Evolutionary conservation across 177 flowering plant genomes (phyloP).

Genomic region (Vitis hybrid): DNA sequence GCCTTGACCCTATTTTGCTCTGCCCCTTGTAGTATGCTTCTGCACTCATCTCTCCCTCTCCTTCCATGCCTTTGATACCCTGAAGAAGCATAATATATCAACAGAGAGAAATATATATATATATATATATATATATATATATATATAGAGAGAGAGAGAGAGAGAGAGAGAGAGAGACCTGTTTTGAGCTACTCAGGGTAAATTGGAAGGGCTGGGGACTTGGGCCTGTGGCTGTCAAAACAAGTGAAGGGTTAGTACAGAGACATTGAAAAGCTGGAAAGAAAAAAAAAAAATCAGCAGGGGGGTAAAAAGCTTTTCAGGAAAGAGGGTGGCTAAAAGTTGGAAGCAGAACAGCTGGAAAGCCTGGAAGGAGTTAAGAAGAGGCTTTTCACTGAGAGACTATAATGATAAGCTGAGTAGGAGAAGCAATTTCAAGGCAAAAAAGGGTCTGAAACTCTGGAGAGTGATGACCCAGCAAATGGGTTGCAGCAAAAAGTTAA

Average conservation of each 20-base stretch:
- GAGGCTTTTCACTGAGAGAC: too few relatives aligned
- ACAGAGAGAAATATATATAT: too few relatives aligned
- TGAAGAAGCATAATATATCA: background rate
- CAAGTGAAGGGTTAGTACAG: constrained; percentile 9
- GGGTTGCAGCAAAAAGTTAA: too few relatives aligned
- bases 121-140: too few relatives aligned
- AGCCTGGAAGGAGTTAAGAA: constrained; percentile 33
- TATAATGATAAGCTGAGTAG: too few relatives aligned
- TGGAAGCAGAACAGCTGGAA: background rate
- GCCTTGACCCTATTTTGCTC: constrained; percentile 52
- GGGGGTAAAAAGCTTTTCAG: background rate
- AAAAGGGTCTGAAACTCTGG: too few relatives aligned
- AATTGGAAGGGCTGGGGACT: constrained; percentile 8
- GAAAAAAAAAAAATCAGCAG: background rate
- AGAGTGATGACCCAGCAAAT: too few relatives aligned
- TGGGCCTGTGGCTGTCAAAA: constrained; percentile 8
- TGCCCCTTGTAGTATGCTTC: constrained; percentile 7
- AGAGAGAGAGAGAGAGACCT: constrained; percentile 22
- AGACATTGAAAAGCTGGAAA: background rate
- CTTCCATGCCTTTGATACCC: constrained; percentile 8
- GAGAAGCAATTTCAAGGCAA: too few relatives aligned
- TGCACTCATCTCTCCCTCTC: constrained; percentile 4
- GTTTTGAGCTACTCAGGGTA: background rate
- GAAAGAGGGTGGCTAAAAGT: too few relatives aligned
- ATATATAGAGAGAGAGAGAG: constrained; percentile 7